These are phyloP conservation scores for Phaffia rhodozyma DNA, from an alignment of 1,284 basidiomycete genomes.

Conservation along the genomic window DNA sequence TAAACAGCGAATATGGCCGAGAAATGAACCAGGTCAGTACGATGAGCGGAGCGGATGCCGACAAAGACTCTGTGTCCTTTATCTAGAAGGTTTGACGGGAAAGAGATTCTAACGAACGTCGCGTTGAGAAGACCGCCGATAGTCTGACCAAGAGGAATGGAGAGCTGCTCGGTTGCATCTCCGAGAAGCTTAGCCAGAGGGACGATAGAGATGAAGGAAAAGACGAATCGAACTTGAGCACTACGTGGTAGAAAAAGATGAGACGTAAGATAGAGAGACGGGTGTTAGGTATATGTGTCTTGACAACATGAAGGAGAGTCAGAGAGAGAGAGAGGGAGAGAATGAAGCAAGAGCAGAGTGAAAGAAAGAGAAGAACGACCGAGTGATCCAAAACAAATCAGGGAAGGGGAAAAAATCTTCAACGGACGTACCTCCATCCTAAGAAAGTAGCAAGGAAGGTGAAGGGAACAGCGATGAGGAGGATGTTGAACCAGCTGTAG, in stretches of 20 bases:
- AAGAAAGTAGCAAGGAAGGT: slow-evolving; percentile 50
- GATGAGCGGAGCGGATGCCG: background rate
- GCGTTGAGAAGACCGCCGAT: slow-evolving; percentile 77
- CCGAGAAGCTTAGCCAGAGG: slow-evolving; percentile 49
- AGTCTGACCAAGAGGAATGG: slow-evolving; percentile 63
- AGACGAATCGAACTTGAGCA: background rate
- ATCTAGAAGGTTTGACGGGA: background rate
- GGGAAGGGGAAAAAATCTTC: too few relatives aligned
- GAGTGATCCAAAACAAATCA: background rate
- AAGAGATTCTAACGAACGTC: slow-evolving; percentile 40
- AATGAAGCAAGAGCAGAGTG: background rate
- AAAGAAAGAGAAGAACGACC: background rate
- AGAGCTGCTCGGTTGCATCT: slow-evolving; percentile 76
- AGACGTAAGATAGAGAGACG: background rate
- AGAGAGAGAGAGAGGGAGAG: background rate
- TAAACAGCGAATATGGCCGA: background rate
- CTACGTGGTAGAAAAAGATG: background rate
- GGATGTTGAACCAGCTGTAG: slow-evolving; percentile 59
- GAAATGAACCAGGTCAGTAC: background rate
- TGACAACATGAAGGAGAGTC: background rate
- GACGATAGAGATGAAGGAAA: slow-evolving; percentile 15
- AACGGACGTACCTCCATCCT: slow-evolving; percentile 24
- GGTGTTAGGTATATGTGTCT: background rate
- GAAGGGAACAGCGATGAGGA: slow-evolving; percentile 65
- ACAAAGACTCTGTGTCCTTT: too few relatives aligned